These are phyloP conservation scores for Gyrodon lividus DNA, from an alignment of 768 basidiomycete genomes.

Conservation along the genomic window DNA sequence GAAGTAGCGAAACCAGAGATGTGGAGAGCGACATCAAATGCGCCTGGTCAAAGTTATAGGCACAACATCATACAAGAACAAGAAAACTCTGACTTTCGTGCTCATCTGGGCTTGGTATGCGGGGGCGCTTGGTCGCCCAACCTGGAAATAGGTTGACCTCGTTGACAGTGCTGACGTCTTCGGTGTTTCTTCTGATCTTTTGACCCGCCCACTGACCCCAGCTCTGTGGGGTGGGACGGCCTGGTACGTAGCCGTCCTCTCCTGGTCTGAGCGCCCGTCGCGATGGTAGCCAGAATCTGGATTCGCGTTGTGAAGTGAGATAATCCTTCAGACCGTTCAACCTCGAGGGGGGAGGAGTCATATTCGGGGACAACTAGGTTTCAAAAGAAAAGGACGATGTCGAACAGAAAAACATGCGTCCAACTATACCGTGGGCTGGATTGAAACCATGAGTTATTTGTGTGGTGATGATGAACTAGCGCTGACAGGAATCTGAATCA, in stretches of 20 bases:
- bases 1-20: constrained; percentile 76
- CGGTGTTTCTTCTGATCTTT: constrained; percentile 41
- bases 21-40: constrained; percentile 71
- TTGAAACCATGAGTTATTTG: constrained; percentile 15
- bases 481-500: background rate
- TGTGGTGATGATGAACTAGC: background rate
- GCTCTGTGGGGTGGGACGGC: constrained; percentile 34
- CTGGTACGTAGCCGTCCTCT: constrained; percentile 21
- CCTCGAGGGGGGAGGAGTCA: constrained; percentile 35
- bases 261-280: constrained; percentile 14
- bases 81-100: constrained; percentile 25
- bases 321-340: constrained; percentile 48
- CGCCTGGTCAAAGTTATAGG: constrained; percentile 30
- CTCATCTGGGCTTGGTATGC: constrained; percentile 15
- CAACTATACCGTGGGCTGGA: constrained; percentile 2
- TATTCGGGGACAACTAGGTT: constrained; percentile 13
- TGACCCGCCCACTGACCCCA: constrained; percentile 68
- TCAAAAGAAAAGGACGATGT: constrained; percentile 1
- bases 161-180: constrained; percentile 36
- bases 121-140: constrained; percentile 67
- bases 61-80: background rate
- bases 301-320: constrained; percentile 41
- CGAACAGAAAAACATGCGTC: background rate
- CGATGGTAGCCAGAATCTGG: constrained; percentile 28
- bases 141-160: constrained; percentile 71